Base-by-base conservation (phyloP, 352 stramenopile genomes). In the Phytophthora pinifolia region DNA sequence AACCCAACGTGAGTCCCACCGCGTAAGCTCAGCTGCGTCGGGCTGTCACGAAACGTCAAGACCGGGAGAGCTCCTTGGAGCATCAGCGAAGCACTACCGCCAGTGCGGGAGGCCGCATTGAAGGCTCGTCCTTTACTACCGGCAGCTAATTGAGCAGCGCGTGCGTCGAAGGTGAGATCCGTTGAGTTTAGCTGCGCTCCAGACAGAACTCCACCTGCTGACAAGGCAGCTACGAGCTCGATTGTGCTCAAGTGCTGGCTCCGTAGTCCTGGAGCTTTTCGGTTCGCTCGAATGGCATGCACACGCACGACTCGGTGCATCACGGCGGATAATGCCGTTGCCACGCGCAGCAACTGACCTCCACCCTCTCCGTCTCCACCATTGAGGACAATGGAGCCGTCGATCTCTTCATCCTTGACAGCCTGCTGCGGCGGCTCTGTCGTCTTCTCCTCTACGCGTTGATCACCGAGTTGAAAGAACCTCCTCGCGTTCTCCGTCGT, bases 281-380 rank as follows among this genome's bases (percentile, higher is more conserved):
- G 70, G 31, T 82, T 83, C 3, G 74, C 75, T 39, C 86, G 77
- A 48, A 97, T 95, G 9, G 83, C 90, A 33, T 79, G 64, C n/a
- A 98, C 76, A 1, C 54, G 62, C 7, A 97, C 61, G 22, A 67
- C 50, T 15, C 76, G 76, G 20, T 72, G 55, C 29, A 91, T 61
- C 22, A 97, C 75, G 3, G 74, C 66, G 7, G 80, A 83, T 14
- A 96, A 77, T 0, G 73, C 75, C 33, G 86, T 79, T 1, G 87
- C 68, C 29, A 97, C 86, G 4, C 89, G 87, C 20, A 97, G 60
- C 27, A 98, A 72, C 53, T 98, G 91, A 0, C 91, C 91, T 44
- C 91, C 91, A 39, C 91, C 91, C 73, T 98, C 91, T 25, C 81
- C 76, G 13, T 59, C 68, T 7, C 76, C 75, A 17, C 81, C 81